Evolutionary conservation across 257 asterid species (phyloP), one percentile per base, ranked within the genome.

Genomic region (Plantago elongata): DNA sequence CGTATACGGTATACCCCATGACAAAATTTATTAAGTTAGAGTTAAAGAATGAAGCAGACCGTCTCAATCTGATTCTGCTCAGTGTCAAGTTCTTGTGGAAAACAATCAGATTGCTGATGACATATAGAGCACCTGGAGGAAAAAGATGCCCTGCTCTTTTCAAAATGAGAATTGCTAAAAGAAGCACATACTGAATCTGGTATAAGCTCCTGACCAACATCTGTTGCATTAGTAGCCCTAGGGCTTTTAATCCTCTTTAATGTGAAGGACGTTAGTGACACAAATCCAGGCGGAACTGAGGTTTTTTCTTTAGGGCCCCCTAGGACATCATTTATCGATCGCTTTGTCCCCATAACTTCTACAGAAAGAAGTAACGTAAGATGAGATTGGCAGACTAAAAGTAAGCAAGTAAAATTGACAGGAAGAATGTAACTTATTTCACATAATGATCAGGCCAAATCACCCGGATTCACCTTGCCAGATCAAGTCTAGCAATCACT

Each of bases 261-360:
- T 13, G 75, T 74, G 72, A 92, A 76, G 62, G 95, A 65, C 6
- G 86, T 78, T 45, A 77, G 75, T 5, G 87, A 83, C 60, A 34
- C 85, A 68, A 84, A 92, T 62, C 98, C 98, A n/a, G 98, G 98
- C 15, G 95, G 97, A 58, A 78, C 83, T 9, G 84, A 55, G 16
- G 75, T 71, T 22, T 34, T 56, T 22, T 60, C 78, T 65, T 46
- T 62, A 4, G 30, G 18, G 11, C 45, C 68, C 54, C 49, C 58
- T n/a, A 61, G 52, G 61, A 57, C 62, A 66, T 60, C 16, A 13
- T 47, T 46, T 29, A 50, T 49, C 13, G 61, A 11, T 61, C 72
- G 60, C 52, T 73, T 82, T 44, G 60, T 69, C 61, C 80, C 85
- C 87, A 86, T 86, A 57, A 54, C 60, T 43, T 46, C 81, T 69